Percentiles rank a stretch among this genome's conserved stretches.
phyloP scores from a whole-genome alignment of 768 basidiomycete genomes.

The Pseudohyphozyma bogoriensis region DNA sequence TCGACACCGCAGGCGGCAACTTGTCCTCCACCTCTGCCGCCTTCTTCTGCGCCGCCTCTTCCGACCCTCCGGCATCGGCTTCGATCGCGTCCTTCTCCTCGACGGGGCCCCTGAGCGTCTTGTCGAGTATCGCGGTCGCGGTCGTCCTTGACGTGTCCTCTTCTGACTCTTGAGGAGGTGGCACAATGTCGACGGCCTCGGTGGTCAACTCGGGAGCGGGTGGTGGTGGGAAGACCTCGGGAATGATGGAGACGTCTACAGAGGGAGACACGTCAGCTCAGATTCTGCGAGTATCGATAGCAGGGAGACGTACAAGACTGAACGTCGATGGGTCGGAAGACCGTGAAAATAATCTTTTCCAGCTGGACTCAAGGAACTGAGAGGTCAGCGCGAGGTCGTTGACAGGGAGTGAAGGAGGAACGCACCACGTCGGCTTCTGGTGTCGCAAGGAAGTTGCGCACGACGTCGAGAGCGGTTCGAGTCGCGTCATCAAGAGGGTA shows the following conservation, averaged over 20 bases:
- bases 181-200: neutral
- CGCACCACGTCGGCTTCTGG: too few relatives aligned
- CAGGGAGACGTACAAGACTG: constrained; percentile 1
- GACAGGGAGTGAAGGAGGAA: too few relatives aligned
- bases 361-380: constrained; percentile 7
- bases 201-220: neutral
- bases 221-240: constrained; percentile 19
- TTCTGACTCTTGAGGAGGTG: too few relatives aligned
- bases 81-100: too few relatives aligned
- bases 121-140: too few relatives aligned
- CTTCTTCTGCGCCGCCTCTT: too few relatives aligned
- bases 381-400: too few relatives aligned
- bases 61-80: too few relatives aligned
- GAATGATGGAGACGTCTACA: constrained; percentile 18
- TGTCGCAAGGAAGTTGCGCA: constrained; percentile 20
- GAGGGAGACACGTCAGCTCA: neutral
- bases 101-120: too few relatives aligned
- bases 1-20: too few relatives aligned
- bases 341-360: constrained; percentile 19
- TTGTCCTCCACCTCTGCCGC: too few relatives aligned
- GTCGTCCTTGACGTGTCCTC: too few relatives aligned
- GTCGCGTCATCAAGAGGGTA: constrained; percentile 19
- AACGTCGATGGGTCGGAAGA: constrained; percentile 19
- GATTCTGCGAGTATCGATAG: neutral
- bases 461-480: constrained; percentile 14